These are phyloP conservation scores for Hypericum androsaemum DNA, from an alignment of 345 rosid genomes.

Conservation along the genomic window DNA sequence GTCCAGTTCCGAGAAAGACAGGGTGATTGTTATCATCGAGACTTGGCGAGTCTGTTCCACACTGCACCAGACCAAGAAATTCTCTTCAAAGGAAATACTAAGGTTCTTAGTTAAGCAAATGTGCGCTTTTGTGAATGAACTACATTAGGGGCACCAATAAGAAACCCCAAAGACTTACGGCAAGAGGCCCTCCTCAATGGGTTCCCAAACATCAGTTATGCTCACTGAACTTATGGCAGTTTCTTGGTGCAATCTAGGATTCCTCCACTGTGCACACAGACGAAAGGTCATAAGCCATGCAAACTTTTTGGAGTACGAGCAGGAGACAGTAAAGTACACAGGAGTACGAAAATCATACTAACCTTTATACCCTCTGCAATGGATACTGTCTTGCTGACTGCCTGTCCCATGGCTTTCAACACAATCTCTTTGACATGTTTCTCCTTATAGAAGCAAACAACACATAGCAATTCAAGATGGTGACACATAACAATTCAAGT, in stretches of 20 bases:
- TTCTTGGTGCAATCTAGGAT: conserved; percentile 80
- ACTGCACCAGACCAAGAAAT: conserved; percentile 34
- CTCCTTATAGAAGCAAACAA: conserved; percentile 33
- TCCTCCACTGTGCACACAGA: conserved; percentile 44
- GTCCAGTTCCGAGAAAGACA: conserved; percentile 63
- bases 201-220: conserved; percentile 94
- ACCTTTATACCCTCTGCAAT: conserved; percentile 80
- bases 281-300: too few species aligned
- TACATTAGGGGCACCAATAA: conserved; percentile 1
- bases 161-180: conserved; percentile 41
- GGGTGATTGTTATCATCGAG: conserved; percentile 83
- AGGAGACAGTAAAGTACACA: not conserved
- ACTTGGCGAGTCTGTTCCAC: conserved; percentile 93
- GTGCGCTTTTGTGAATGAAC: not conserved
- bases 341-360: conserved; percentile 8
- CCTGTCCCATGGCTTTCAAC: conserved; percentile 93
- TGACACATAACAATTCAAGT: not conserved
- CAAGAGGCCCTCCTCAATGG: conserved; percentile 86
- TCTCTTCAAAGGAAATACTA: too few species aligned
- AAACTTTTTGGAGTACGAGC: not conserved
- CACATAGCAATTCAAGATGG: too few species aligned
- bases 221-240: conserved; percentile 78
- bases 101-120: too few species aligned
- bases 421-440: conserved; percentile 57
- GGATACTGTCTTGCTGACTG: conserved; percentile 81